Evolutionary conservation across 1,284 basidiomycete species (phyloP).

Genomic region (Vanrija sp.): DNA sequence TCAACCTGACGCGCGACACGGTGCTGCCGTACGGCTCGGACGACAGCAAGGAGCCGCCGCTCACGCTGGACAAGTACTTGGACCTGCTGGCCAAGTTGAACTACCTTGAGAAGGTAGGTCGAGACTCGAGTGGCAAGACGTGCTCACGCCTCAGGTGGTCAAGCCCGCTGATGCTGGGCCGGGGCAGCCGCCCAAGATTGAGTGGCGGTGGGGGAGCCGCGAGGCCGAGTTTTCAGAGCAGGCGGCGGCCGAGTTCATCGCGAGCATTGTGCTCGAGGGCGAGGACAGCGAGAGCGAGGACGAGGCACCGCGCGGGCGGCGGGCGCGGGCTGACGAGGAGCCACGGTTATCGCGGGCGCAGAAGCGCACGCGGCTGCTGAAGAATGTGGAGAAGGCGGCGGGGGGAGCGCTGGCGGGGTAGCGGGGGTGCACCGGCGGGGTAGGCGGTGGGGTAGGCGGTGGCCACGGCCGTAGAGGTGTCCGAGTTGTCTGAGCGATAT

Average conservation of each 20-base stretch:
- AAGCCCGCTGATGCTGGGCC: background rate
- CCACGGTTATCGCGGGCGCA: conserved; percentile 7
- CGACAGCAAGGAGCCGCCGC: conserved; percentile 20
- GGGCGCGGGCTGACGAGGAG: conserved; percentile 16
- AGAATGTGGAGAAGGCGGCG: conserved; percentile 37
- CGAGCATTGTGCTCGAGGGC: conserved; percentile 14
- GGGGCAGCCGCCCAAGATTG: conserved; percentile 4
- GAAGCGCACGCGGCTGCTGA: conserved; percentile 27
- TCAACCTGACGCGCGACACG: conserved; percentile 39
- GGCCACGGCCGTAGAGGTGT: no score
- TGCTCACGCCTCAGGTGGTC: conserved; percentile 1
- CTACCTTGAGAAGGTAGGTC: conserved; percentile 43
- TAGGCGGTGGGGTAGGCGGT: no score
- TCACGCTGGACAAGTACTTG: conserved; percentile 45
- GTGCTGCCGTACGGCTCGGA: conserved; percentile 33
- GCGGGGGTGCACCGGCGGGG: no score
- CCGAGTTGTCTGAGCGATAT: no score
- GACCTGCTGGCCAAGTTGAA: conserved; percentile 35
- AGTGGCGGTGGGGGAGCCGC: conserved; percentile 46
- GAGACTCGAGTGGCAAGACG: fast-evolving
- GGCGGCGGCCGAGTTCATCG: conserved; percentile 41
- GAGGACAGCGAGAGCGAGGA: conserved; percentile 18
- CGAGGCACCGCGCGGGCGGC: conserved; percentile 3
- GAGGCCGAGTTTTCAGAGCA: conserved; percentile 45
- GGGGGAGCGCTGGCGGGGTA: conserved; percentile 28